These are phyloP conservation scores for Kondoa malvinella DNA, from an alignment of 768 basidiomycete species.

Conservation along the genomic window DNA sequence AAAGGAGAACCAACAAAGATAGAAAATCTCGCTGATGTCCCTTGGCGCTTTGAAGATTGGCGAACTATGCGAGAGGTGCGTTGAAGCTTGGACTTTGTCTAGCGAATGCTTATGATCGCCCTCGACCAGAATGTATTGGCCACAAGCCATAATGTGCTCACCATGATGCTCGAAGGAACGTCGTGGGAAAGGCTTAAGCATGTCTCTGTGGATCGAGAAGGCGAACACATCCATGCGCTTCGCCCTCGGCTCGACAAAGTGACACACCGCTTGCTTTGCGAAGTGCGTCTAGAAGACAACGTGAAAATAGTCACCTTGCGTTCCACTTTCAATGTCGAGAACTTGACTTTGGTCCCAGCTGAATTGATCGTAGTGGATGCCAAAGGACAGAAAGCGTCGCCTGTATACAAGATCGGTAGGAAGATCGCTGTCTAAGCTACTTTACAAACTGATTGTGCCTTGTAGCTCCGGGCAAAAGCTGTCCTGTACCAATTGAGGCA, in stretches of 20 bases:
- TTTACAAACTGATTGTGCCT: background rate
- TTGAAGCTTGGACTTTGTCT: background rate
- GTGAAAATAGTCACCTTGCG: slow-evolving; percentile 86
- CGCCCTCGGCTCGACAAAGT: slow-evolving; percentile 58
- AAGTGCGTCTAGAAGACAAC: slow-evolving; percentile 73
- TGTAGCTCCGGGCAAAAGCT: slow-evolving; percentile 68
- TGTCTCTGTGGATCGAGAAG: slow-evolving; percentile 83
- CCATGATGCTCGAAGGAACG: slow-evolving; percentile 65
- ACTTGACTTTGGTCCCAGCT: slow-evolving; percentile 73
- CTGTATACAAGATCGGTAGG: slow-evolving; percentile 46
- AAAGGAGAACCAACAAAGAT: slow-evolving; percentile 30
- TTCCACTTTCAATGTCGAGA: slow-evolving; percentile 81
- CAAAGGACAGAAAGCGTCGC: slow-evolving; percentile 57
- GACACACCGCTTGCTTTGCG: slow-evolving; percentile 65
- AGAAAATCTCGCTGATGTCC: slow-evolving; percentile 54
- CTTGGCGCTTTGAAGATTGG: slow-evolving; percentile 98
- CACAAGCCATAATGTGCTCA: slow-evolving; percentile 63
- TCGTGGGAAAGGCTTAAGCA: slow-evolving; percentile 75
- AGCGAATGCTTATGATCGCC: background rate
- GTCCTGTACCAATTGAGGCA: slow-evolving; percentile 73
- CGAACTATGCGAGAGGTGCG: slow-evolving; percentile 75
- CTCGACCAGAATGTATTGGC: slow-evolving; percentile 32
- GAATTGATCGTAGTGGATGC: slow-evolving; percentile 73
- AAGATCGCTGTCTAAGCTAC: background rate
- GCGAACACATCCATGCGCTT: slow-evolving; percentile 73